phyloP scores from a whole-genome alignment of 2,329 filamentous ascomycete genomes.

The Pseudonectria foliicola region DNA sequence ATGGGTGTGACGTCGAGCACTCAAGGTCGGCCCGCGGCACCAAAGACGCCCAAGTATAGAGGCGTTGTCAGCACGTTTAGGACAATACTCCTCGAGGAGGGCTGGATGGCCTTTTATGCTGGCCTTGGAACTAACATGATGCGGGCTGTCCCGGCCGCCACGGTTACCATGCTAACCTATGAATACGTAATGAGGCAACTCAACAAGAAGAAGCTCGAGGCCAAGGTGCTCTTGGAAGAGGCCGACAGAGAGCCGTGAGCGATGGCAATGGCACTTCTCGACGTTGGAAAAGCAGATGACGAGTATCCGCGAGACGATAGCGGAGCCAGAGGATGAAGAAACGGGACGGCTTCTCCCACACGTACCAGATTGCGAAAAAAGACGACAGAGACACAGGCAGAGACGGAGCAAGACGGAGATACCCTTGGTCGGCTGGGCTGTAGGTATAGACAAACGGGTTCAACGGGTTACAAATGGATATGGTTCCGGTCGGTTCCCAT shows the following conservation, averaged over 20 bases:
- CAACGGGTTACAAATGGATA: conserved; percentile 13
- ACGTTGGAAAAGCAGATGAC: conserved; percentile 1
- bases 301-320: background rate
- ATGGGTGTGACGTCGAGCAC: conserved; percentile 35
- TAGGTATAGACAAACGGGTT: conserved; percentile 30
- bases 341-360: conserved; percentile 4
- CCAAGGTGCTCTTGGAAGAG: conserved; percentile 20
- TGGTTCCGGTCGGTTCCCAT: conserved; percentile 10
- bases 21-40: conserved; percentile 20
- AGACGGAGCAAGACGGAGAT: conserved; percentile 24
- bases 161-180: conserved; percentile 96
- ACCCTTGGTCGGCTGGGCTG: conserved; percentile 28
- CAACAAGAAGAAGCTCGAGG: conserved; percentile 35
- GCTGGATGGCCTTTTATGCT: conserved; percentile 94
- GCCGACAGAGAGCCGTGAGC: conserved; percentile 10
- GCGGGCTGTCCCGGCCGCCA: conserved; percentile 86
- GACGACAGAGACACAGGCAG: background rate
- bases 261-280: background rate
- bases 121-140: conserved; percentile 98
- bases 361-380: too few relatives aligned
- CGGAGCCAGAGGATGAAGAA: conserved; percentile 2
- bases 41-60: conserved; percentile 52
- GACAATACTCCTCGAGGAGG: conserved; percentile 83
- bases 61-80: conserved; percentile 77
- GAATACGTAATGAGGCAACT: conserved; percentile 63